Evolutionary conservation across 306 rosid species (phyloP), one percentile per base, ranked within the genome.

Genomic region (Delonix regia): DNA sequence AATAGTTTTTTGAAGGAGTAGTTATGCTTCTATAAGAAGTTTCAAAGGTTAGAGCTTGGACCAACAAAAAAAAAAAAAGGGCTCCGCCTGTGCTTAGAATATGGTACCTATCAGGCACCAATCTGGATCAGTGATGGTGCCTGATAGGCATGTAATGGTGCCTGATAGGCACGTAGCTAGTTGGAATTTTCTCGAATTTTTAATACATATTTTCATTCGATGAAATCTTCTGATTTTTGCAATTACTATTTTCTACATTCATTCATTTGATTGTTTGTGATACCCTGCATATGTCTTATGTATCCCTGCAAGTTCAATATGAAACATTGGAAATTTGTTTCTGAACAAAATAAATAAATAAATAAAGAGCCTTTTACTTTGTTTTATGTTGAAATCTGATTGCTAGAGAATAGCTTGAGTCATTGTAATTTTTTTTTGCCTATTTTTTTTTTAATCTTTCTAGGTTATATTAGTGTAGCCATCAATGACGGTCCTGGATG

Each of bases 401-500:
- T 44, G 19, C 55, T 13, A 24, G 39, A 14, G n/a, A 61, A 30
- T 13, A 30, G 22, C 68, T 44, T 7, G 62, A 71, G n/a, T 71
- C 13, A 18, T 69, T 18, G 15, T 28, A 48, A 18, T 13, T 71
- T 16, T 71, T 9, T 13, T 71, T 16, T 71, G 12, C 1, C 1
- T 30, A 6, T 5, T 18, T 30, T 2, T 19, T 49, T 10, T 18
- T 44, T 10, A 14, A 69, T 47, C 47, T 34, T 71, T 49, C 6
- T 49, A 47, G 94, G 92, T 56, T 90, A 88, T 81, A 86, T 88
- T 63, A 82, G 90, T 69, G 83, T 86, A 41, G 76, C 92, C 71
- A 83, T 90, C 82, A 84, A 86, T 74, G 92, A 84, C 72, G 94
- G 94, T 78, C 94, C 90, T 36, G 94, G 94, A 74, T 88, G 90